phyloP scores from a whole-genome alignment of 225 moss, liverwort and hornwort species.

The Lunularia cruciata region DNA sequence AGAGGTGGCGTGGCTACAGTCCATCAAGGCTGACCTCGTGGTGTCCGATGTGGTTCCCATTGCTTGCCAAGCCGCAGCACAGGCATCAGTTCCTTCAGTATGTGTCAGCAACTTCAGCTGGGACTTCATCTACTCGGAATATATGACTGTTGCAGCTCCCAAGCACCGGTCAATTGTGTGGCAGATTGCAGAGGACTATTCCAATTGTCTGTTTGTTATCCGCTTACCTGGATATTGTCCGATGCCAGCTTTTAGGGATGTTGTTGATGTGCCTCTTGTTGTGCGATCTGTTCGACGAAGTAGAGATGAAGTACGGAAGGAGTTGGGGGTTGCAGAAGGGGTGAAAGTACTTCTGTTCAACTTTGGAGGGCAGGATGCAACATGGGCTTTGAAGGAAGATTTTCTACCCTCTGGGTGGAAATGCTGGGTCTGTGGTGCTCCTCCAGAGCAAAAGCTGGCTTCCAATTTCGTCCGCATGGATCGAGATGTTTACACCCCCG shows the following conservation, averaged over 20 bases:
- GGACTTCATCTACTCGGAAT: constrained; percentile 98
- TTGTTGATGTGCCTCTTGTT: constrained; percentile 83
- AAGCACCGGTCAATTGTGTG: constrained; percentile 79
- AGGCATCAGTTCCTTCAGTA: constrained; percentile 75
- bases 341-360: constrained; percentile 76
- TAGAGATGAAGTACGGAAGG: constrained; percentile 70
- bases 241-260: constrained; percentile 94
- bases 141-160: constrained; percentile 68
- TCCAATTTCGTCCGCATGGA: constrained; percentile 74
- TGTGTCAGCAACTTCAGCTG: constrained; percentile 96
- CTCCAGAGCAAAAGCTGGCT: constrained; percentile 62
- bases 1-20: constrained; percentile 75
- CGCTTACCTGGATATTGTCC: constrained; percentile 91
- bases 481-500: constrained; percentile 73
- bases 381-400: constrained; percentile 75
- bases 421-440: constrained; percentile 85
- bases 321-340: constrained; percentile 58
- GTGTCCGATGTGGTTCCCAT: constrained; percentile 89
- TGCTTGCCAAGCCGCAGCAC: constrained; percentile 79
- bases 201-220: constrained; percentile 72
- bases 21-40: constrained; percentile 72
- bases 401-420: constrained; percentile 77
- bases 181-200: constrained; percentile 99
- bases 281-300: constrained; percentile 69
- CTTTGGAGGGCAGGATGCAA: constrained; percentile 91